Percentiles rank a stretch among this genome's conserved stretches.
Conservation (phyloP, 257 asterid species). For the Salvia rosmarinus region DNA sequence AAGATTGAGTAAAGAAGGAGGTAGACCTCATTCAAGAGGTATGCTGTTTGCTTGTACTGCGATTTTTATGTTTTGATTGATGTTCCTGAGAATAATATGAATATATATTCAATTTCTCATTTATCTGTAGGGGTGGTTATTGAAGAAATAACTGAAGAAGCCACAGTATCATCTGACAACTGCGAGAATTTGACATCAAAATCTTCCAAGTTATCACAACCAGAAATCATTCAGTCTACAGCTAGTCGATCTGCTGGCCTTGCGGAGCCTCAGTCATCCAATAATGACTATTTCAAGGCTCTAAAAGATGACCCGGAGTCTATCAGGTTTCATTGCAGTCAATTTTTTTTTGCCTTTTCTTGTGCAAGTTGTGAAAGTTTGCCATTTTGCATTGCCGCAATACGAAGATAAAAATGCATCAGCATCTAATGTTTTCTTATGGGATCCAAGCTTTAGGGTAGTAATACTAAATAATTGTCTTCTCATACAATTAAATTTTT, state of each 20-base stretch:
- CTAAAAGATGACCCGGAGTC: conserved; percentile 82
- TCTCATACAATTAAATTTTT: conserved; percentile 8
- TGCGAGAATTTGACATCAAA: conserved; percentile 40
- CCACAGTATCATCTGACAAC: conserved; percentile 49
- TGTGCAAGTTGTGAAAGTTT: conserved; percentile 4
- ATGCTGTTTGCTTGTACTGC: conserved; percentile 22
- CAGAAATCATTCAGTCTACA: conserved; percentile 42
- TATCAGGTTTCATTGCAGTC: conserved; percentile 62
- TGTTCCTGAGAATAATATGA: conserved; percentile 24
- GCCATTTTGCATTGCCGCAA: conserved; percentile 16
- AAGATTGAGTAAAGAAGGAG: conserved; percentile 59
- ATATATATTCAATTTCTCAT: conserved; percentile 16
- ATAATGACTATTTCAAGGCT: conserved; percentile 59
- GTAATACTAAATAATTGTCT: conserved; percentile 9
- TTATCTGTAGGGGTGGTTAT: conserved; percentile 64
- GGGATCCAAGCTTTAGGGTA: conserved; percentile 15
- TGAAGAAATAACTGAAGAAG: conserved; percentile 89
- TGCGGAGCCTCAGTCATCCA: conserved; percentile 46
- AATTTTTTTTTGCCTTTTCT: conserved; percentile 16
- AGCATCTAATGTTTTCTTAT: neutral
- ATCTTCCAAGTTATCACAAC: conserved; percentile 40
- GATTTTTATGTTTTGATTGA: conserved; percentile 19
- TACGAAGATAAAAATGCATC: conserved; percentile 12
- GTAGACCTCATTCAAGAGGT: conserved; percentile 62
- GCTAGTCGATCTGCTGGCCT: conserved; percentile 41